Evolutionary conservation across 2,329 filamentous ascomycete genomes (phyloP).

Genomic region (Talaromyces funiculosus): DNA sequence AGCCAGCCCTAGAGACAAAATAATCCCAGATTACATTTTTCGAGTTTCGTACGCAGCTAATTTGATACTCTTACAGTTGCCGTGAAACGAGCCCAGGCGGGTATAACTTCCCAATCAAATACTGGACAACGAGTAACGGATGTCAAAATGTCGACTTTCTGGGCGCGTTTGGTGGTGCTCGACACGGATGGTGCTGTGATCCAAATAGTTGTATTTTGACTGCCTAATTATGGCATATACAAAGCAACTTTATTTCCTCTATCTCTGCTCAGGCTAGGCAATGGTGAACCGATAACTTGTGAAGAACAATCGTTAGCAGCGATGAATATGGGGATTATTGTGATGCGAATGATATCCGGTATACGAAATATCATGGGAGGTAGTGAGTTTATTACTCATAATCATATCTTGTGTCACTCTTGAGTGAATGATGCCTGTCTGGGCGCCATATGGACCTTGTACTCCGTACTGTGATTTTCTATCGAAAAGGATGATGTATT

Average conservation of each 20-base stretch:
- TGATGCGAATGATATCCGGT: too few species aligned
- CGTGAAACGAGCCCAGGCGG: background rate
- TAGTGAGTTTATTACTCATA: too few species aligned
- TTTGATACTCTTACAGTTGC: background rate
- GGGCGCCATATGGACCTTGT: too few species aligned
- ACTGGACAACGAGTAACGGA: background rate
- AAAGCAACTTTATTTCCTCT: background rate
- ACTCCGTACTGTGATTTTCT: too few species aligned
- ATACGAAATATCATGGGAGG: too few species aligned
- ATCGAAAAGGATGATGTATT: too few species aligned
- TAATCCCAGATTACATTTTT: background rate
- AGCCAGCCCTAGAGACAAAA: background rate
- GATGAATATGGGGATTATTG: background rate
- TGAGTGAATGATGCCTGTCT: too few species aligned
- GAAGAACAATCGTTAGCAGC: background rate
- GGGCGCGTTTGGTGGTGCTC: background rate
- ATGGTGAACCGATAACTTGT: background rate
- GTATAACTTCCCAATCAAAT: background rate
- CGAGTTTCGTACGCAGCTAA: background rate
- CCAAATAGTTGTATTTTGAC: background rate
- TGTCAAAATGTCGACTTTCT: background rate
- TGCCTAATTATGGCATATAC: background rate
- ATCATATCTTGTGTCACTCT: too few species aligned
- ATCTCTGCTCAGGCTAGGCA: background rate
- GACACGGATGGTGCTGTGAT: background rate